Conservation (phyloP, 805 yeast genomes). For the Wickerhamiella musiphila region DNA sequence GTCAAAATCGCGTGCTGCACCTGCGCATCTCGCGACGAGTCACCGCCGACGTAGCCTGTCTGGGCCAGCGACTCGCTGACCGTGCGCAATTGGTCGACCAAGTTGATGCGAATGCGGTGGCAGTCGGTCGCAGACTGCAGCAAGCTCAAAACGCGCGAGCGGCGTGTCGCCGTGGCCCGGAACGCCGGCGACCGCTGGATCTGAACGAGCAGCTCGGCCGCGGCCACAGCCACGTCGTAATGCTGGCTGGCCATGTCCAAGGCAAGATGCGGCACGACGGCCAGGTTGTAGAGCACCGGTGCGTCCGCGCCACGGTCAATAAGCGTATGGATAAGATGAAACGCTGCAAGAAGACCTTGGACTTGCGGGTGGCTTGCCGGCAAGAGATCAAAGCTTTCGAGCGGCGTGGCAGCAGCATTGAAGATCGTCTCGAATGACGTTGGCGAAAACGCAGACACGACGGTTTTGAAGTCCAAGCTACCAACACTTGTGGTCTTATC, state of each 20-base stretch:
- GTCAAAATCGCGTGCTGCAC: constrained; percentile 42
- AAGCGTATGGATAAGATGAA: constrained; percentile 28
- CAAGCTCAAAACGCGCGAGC: constrained; percentile 49
- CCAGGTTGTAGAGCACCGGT: constrained; percentile 51
- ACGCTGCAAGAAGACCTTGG: constrained; percentile 21
- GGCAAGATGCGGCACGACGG: constrained; percentile 56
- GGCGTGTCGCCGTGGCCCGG: constrained; percentile 22
- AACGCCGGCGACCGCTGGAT: constrained; percentile 36
- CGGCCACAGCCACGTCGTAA: constrained; percentile 30
- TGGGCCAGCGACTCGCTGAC: constrained; percentile 12
- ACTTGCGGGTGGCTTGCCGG: constrained; percentile 20
- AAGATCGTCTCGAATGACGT: constrained; percentile 42
- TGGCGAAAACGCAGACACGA: no score
- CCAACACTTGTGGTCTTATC: no score
- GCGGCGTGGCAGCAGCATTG: constrained; percentile 37
- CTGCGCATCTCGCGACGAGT: no score
- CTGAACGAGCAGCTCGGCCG: constrained; percentile 36
- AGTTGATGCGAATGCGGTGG: constrained; percentile 49
- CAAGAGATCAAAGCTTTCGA: constrained; percentile 35
- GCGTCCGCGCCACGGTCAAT: constrained; percentile 27
- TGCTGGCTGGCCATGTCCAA: constrained; percentile 50
- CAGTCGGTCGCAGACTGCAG: constrained; percentile 69
- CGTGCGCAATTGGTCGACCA: constrained; percentile 48
- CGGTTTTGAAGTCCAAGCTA: no score
- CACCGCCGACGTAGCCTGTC: neutral